Conservation (phyloP, 768 basidiomycete genomes). For the Russula earlei region DNA sequence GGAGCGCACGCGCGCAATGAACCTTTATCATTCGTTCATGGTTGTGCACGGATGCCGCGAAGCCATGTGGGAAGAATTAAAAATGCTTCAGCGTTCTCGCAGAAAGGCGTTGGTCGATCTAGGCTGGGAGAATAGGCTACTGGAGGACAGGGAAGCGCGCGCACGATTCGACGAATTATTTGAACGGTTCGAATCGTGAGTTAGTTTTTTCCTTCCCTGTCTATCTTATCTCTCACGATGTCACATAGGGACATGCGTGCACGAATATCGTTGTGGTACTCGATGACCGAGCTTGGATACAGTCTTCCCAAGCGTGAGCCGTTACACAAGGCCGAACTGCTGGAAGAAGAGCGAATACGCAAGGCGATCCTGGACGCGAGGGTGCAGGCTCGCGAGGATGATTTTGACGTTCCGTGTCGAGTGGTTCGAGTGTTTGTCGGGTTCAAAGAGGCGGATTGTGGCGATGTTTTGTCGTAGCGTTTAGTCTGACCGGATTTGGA, state of each 20-base stretch:
- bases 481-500: constrained; percentile 1
- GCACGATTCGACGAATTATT: constrained; percentile 17
- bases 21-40: constrained; percentile 56
- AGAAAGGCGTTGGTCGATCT: constrained; percentile 42
- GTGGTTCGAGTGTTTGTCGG: constrained; percentile 54
- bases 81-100: constrained; percentile 49
- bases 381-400: constrained; percentile 38
- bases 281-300: constrained; percentile 50
- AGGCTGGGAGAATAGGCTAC: constrained; percentile 50
- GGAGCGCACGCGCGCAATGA: constrained; percentile 60
- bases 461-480: constrained; percentile 8
- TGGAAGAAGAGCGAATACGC: constrained; percentile 55
- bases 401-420: constrained; percentile 45
- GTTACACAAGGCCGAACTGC: constrained; percentile 57
- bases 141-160: constrained; percentile 16
- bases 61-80: constrained; percentile 70
- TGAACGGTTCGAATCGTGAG: constrained; percentile 16
- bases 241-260: constrained; percentile 51
- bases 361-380: constrained; percentile 53
- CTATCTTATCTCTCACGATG: neutral
- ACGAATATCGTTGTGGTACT: constrained; percentile 56
- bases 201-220: neutral
- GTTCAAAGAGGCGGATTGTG: constrained; percentile 31
- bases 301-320: constrained; percentile 49
- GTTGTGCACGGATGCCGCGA: constrained; percentile 57